Conservation (phyloP, 164 flowering plant genomes). For the Annona cherimola region DNA sequence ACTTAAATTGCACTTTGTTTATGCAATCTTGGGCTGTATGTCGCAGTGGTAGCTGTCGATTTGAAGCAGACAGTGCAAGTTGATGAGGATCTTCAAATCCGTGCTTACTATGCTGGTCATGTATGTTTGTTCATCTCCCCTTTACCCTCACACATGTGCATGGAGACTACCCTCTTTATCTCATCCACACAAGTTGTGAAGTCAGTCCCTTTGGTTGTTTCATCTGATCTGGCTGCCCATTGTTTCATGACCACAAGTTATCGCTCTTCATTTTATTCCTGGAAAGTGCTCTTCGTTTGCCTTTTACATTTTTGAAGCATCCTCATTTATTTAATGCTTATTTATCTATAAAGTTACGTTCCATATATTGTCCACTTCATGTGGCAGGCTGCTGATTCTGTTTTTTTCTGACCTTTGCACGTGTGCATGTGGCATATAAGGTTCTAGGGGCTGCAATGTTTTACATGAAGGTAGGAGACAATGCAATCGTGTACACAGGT, state of each 20-base stretch:
- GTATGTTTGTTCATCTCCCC: slow-evolving; percentile 33
- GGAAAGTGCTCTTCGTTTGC: too few species aligned
- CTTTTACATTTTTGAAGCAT: too few species aligned
- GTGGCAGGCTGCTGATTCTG: neutral
- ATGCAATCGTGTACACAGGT: slow-evolving; percentile 83
- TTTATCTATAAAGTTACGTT: neutral
- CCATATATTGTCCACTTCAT: neutral
- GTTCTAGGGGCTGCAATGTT: slow-evolving; percentile 98
- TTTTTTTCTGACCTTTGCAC: neutral
- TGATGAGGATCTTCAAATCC: slow-evolving; percentile 82
- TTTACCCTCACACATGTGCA: neutral
- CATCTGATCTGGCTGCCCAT: neutral
- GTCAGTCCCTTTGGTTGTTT: too few species aligned
- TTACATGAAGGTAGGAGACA: slow-evolving; percentile 84
- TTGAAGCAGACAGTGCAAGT: slow-evolving; percentile 84
- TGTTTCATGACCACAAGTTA: neutral
- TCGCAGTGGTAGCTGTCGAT: slow-evolving; percentile 74
- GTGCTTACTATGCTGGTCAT: slow-evolving; percentile 99
- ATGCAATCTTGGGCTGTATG: slow-evolving; percentile 8
- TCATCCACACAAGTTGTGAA: too few species aligned
- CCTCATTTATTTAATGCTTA: too few species aligned
- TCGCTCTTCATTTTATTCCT: too few species aligned
- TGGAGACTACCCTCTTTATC: neutral
- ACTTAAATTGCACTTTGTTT: neutral
- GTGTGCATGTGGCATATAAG: slow-evolving; percentile 23